Evolutionary conservation across 352 stramenopile genomes (phyloP), one percentile per base, ranked within the genome.

Genomic region (Phytophthora brassicae): DNA sequence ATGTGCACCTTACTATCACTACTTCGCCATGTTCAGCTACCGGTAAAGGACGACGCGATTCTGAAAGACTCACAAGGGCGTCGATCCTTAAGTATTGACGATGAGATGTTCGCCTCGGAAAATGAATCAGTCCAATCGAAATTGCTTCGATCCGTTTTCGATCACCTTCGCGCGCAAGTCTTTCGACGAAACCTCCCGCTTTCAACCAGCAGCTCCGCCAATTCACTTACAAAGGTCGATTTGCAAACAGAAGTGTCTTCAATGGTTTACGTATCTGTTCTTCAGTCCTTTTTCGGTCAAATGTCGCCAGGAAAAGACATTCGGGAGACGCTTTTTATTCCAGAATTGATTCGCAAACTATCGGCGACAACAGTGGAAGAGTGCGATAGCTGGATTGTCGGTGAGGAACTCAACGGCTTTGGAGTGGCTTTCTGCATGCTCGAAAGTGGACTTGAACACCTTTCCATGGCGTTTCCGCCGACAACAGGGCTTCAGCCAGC

Each of bases 391-490:
- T 57, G 43, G 7, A 41, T 64, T 12, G 46, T 31, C 51, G 59
- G 41, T 17, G 66, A 70, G 19, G 77, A 77, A 23, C 56, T 86
- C 13, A 77, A 75, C 54, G 79, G 79, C 8, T 88, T 85, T 49
- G 79, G 79, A 7, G 64, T 88, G 13, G 46, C 67, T 20, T 88
- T 86, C 39, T 80, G 69, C 19, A 69, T 76, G 44, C 70, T 75
- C 44, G 77, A 88, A 47, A 55, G 36, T 47, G 50, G 58, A 22
- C 36, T 64, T 2, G 64, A 68, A 4, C 50, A 59, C 36, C 53
- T 73, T 44, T 74, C 62, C 38, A 52, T 38, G 42, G 53, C 55
- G 47, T 81, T 65, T 45, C 24, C 70, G 51, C 35, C 36, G n/a
- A 49, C 48, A 24, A 61, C 58, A 51, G 46, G 74, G 23, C 24